Conservation (phyloP, 305 asterid genomes). For the Fraxinus paxiana region DNA sequence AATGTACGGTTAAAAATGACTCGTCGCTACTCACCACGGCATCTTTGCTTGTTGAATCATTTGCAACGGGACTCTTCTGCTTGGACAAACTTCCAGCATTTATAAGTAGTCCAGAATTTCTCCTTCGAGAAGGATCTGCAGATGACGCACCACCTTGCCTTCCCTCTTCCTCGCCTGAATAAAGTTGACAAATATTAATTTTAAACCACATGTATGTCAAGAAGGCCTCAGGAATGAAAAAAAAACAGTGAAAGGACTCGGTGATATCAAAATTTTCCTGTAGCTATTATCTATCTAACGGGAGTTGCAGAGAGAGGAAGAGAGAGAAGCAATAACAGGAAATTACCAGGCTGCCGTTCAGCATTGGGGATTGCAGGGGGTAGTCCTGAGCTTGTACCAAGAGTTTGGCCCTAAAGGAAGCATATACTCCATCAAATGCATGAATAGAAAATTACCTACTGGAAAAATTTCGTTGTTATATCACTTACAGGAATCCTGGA, state of each 20-base stretch:
- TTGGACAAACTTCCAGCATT: slow-evolving; percentile 50
- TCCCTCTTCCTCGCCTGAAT: slow-evolving; percentile 73
- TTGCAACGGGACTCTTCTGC: slow-evolving; percentile 72
- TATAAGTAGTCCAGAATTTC: slow-evolving; percentile 56
- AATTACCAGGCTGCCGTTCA: slow-evolving; percentile 59
- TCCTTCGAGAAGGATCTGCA: slow-evolving; percentile 59
- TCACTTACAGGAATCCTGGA: slow-evolving; percentile 66
- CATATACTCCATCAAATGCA: background rate
- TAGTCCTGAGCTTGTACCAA: slow-evolving; percentile 79
- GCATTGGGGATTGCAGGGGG: slow-evolving; percentile 77
- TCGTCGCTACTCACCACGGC: slow-evolving; percentile 60
- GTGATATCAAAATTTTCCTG: background rate
- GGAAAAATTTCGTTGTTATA: background rate
- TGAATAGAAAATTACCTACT: background rate
- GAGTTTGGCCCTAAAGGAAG: slow-evolving; percentile 56
- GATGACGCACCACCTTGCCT: slow-evolving; percentile 51
- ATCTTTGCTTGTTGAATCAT: slow-evolving; percentile 79
- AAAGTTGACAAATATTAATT: slow-evolving; percentile 8
- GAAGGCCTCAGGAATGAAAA: background rate
- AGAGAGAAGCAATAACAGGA: background rate
- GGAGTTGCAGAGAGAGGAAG: background rate
- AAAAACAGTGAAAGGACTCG: background rate
- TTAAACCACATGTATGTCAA: background rate
- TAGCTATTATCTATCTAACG: background rate
- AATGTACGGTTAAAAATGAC: slow-evolving; percentile 14